Conservation (phyloP, 2,329 filamentous ascomycete genomes). For the Helminthosporium solani region DNA sequence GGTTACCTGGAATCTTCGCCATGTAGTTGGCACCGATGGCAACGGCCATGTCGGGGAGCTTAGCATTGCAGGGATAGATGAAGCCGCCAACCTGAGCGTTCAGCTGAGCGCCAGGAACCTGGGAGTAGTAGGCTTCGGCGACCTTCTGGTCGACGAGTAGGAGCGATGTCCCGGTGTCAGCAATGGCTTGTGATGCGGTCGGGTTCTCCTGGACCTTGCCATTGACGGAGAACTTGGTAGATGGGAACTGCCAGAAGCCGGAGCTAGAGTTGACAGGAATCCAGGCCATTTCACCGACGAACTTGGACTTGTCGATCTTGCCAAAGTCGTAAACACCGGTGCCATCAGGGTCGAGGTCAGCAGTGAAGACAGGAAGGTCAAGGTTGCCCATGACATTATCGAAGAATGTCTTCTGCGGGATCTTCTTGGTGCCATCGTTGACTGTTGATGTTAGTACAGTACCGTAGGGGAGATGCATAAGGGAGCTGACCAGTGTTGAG, state of each 20-base stretch:
- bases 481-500: conserved; percentile 56
- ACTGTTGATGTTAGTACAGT: conserved; percentile 15
- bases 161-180: conserved; percentile 62
- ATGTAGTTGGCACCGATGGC: conserved; percentile 59
- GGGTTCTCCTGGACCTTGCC: conserved; percentile 58
- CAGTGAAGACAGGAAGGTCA: conserved; percentile 68
- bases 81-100: conserved; percentile 44
- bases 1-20: conserved; percentile 56
- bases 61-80: conserved; percentile 46
- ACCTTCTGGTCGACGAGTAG: conserved; percentile 59
- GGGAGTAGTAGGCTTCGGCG: conserved; percentile 48
- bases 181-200: conserved; percentile 46
- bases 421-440: conserved; percentile 54
- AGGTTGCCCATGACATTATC: conserved; percentile 66
- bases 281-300: conserved; percentile 63
- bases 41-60: conserved; percentile 50
- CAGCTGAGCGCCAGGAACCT: conserved; percentile 43
- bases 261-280: conserved; percentile 60
- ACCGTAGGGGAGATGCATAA: conserved; percentile 41
- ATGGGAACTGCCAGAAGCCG: conserved; percentile 70
- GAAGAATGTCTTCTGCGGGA: conserved; percentile 70
- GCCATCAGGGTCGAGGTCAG: conserved; percentile 61
- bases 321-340: conserved; percentile 74
- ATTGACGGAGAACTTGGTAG: conserved; percentile 58
- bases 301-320: conserved; percentile 63